Base-by-base conservation (phyloP, 352 stramenopile species). In the Phytophthora idaei region DNA sequence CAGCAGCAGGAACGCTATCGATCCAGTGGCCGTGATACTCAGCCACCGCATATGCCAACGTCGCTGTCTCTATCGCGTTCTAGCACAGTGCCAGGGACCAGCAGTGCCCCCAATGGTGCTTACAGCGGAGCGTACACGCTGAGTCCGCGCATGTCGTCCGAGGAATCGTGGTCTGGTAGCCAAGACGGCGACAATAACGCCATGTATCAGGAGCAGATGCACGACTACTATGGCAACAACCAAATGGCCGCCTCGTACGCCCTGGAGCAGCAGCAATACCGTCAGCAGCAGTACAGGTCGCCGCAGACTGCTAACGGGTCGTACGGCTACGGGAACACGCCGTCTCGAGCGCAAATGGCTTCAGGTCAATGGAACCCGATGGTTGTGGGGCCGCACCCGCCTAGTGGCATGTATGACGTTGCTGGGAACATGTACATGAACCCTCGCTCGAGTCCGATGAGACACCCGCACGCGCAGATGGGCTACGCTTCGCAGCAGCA, bases 371-470 rank as follows among this genome's bases (percentile, higher is more conserved):
- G 76, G 79, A 82, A 81, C 37, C 68, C 75, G 4, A 70, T 73
- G 67, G 59, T 78, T 7, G 63, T 72, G 34, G 63, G 53, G 9
- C 64, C 67, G 1, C 69, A 78, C 25, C 69, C 63, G 29, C 63
- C 62, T 44, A 25, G 66, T 15, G 59, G 54, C 3, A 70, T 76
- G 64, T 86, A 80, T 49, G 65, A 75, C 6, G 36, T 41, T 48
- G 62, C 34, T 47, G 62, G 52, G n/a, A 80, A 76, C 64, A 81
- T 87, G 78, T 87, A 84, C 59, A 80, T 84, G 72, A 81, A 77
- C 55, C 49, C 57, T 4, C 73, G 58, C 41, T 68, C 67, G 54
- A 76, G 65, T 62, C 72, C 65, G 12, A 71, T 73, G 64, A 71
- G 65, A 37, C 61, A 73, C 57, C 65, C 55, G 61, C 70, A 76